Base-by-base conservation (phyloP, 176 grass and related monocot species). In the Musa acuminata region DNA sequence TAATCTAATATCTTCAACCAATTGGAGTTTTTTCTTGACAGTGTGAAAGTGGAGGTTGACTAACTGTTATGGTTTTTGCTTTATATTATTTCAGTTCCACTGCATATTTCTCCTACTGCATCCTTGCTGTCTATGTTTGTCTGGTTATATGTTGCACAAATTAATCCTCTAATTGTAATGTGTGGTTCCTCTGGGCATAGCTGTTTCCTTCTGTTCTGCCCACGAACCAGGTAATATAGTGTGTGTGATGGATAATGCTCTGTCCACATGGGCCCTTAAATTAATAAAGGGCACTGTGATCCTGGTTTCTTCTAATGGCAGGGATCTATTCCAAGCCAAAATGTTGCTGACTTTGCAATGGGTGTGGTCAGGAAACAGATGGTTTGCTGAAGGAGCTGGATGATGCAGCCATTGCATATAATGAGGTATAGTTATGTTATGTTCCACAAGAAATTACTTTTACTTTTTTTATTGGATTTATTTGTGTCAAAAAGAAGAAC, bases 291-390 rank as follows among this genome's bases (percentile, higher is more conserved):
- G 24, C 53, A 11, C 29, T 70, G 77, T 69, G 52, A 71, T 71
- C 20, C 77, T 75, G 21, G 49, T 82, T 80, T 22, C 65, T 79
- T 80, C 17, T 25, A 20, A 52, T 75, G 50, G 51, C 64, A 79
- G 77, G 65, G 22, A 79, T 78, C 62, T 48, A 51, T 86, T 78
- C 64, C 51, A 62, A 77, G 81, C 48, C 5, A 77, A 20, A 70
- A 81, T 81, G 83, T 75, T 81, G 50, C 79, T 81, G 24, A 80
- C 76, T 86, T 67, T 86, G 55, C 20, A 58, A 77, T 66, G 23
- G 35, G 29, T 87, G 52, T 67, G 77, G 83, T 83, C 82, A 98
- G 95, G 95, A 89, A 74, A 86, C 88, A 19, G 88, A 98, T 75
- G 76, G 76, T 81, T 87, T 98, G 84, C 68, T 98, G 27, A 84